Evolutionary conservation across 352 stramenopile genomes (phyloP).

Genomic region (Phytophthora quininea): DNA sequence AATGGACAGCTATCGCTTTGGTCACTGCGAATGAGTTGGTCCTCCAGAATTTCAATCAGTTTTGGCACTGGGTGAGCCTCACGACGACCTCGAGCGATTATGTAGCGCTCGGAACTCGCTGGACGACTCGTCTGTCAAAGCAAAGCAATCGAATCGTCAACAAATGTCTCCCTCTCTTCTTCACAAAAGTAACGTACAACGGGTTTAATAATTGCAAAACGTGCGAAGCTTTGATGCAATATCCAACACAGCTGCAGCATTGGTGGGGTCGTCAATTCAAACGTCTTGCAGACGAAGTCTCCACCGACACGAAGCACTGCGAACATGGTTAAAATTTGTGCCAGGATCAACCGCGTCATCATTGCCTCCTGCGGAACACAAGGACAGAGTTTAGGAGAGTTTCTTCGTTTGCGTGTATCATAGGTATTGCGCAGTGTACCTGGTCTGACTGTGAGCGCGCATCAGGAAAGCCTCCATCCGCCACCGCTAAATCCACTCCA

Average conservation of each 20-base stretch:
- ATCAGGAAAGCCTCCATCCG: constrained; percentile 77
- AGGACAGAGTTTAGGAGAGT: not conserved
- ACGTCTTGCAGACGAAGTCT: constrained; percentile 84
- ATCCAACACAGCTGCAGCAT: constrained; percentile 76
- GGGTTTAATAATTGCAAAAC: constrained; percentile 75
- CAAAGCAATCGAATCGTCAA: not conserved
- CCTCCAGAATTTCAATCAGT: constrained; percentile 37
- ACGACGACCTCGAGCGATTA: constrained; percentile 49
- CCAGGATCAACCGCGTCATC: constrained; percentile 68
- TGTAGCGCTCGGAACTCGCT: constrained; percentile 81
- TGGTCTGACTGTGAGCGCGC: constrained; percentile 67
- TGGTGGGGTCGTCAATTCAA: constrained; percentile 63
- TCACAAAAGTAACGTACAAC: constrained; percentile 20
- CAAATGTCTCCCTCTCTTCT: not conserved
- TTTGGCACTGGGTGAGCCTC: constrained; percentile 14
- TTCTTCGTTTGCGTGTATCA: not conserved
- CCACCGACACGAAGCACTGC: constrained; percentile 46
- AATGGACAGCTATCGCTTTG: not conserved
- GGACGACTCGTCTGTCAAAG: constrained; percentile 69
- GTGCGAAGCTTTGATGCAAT: constrained; percentile 63
- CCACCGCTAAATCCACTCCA: constrained; percentile 66
- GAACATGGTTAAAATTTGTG: constrained; percentile 70
- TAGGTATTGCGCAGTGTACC: constrained; percentile 27
- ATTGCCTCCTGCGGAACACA: constrained; percentile 48
- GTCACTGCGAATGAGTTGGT: constrained; percentile 20